These are phyloP conservation scores for Prunus davidiana DNA, from an alignment of 306 rosid species.

Conservation along the genomic window DNA sequence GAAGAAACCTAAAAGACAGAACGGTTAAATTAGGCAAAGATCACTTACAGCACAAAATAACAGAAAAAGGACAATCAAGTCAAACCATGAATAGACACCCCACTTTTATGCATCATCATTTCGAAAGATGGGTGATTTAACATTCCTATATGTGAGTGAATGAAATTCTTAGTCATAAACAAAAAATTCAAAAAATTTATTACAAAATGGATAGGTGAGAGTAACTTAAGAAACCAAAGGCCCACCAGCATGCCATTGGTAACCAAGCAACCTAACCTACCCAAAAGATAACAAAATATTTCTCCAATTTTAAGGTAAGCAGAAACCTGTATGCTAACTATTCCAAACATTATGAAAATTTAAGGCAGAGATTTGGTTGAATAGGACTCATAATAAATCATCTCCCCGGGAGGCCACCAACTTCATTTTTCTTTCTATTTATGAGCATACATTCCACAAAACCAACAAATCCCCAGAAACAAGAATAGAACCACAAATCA, in stretches of 20 bases:
- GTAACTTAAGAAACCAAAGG: neutral
- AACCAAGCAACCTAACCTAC: neutral
- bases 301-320: neutral
- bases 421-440: neutral
- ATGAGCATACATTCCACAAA: neutral
- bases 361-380: neutral
- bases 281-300: neutral
- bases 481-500: conserved; percentile 10
- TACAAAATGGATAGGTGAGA: neutral
- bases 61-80: neutral
- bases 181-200: too few relatives aligned
- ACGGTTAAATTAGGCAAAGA: too few relatives aligned
- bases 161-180: neutral
- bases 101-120: neutral
- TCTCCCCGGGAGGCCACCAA: neutral
- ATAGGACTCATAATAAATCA: neutral
- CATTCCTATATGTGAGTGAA: neutral
- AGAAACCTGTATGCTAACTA: neutral
- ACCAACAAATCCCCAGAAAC: neutral
- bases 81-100: neutral
- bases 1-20: neutral
- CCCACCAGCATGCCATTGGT: neutral
- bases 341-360: neutral
- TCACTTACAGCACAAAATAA: neutral
- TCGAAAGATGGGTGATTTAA: neutral